phyloP scores from a whole-genome alignment of 495 filamentous ascomycete genomes.

The Podospora comata region DNA sequence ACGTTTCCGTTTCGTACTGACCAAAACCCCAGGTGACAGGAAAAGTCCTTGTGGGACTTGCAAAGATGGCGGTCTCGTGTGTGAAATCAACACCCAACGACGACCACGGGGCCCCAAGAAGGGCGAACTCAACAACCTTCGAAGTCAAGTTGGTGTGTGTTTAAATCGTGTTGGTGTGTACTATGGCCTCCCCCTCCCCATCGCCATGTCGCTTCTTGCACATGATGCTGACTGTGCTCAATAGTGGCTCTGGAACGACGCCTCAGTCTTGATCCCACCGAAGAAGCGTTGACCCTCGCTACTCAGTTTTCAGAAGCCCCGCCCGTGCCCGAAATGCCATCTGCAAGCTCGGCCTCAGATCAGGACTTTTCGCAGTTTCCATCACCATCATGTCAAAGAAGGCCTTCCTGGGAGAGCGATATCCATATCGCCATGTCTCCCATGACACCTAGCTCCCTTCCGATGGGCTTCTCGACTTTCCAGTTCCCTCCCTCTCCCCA shows the following conservation, averaged over 20 bases:
- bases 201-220: not conserved
- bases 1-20: not conserved
- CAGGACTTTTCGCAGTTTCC: slow-evolving; percentile 14
- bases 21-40: slow-evolving; percentile 39
- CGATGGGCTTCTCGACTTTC: slow-evolving; percentile 26
- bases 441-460: slow-evolving; percentile 22
- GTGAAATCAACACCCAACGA: slow-evolving; percentile 48
- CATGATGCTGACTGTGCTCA: not conserved
- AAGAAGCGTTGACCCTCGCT: not conserved
- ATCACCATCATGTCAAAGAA: slow-evolving; percentile 23
- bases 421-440: slow-evolving; percentile 24
- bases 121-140: slow-evolving; percentile 50
- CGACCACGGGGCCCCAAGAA: slow-evolving; percentile 52
- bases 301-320: slow-evolving; percentile 9
- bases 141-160: slow-evolving; percentile 46
- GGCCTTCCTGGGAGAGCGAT: slow-evolving; percentile 24
- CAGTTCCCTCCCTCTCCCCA: slow-evolving; percentile 34
- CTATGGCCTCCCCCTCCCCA: not conserved
- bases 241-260: slow-evolving; percentile 38
- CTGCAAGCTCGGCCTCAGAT: slow-evolving; percentile 15
- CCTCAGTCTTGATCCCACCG: slow-evolving; percentile 30
- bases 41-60: slow-evolving; percentile 53
- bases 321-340: slow-evolving; percentile 20
- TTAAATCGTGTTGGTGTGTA: not conserved
- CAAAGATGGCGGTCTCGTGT: slow-evolving; percentile 46